Conservation (phyloP, 139 green algal species). For the Deuterostichococcus epilithicus region DNA sequence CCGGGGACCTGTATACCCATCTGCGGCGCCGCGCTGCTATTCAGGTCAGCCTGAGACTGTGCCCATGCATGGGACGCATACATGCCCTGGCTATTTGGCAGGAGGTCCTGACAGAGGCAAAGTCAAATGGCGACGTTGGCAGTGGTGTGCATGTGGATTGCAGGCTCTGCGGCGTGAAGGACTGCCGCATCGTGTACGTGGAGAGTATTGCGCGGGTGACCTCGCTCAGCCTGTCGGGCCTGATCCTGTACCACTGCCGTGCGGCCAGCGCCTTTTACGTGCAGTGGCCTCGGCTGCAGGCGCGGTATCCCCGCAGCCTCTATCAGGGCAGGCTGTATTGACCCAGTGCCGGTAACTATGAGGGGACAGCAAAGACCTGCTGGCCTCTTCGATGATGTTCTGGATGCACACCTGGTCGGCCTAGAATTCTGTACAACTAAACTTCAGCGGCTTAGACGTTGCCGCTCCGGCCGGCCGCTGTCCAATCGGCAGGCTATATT, state of each 20-base stretch:
- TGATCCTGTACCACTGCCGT: slow-evolving; percentile 71
- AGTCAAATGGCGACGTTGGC: background rate
- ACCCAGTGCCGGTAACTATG: too few relatives aligned
- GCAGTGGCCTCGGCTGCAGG: slow-evolving; percentile 66
- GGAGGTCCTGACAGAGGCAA: too few relatives aligned
- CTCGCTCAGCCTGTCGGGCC: slow-evolving; percentile 73
- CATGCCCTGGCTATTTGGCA: too few relatives aligned
- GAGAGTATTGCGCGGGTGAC: slow-evolving; percentile 81
- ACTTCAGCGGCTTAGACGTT: too few relatives aligned
- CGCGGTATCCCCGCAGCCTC: slow-evolving; percentile 41
- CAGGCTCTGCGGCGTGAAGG: slow-evolving; percentile 38
- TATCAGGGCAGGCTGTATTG: slow-evolving; percentile 71
- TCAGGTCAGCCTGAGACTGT: slow-evolving; percentile 44
- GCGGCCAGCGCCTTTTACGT: slow-evolving; percentile 70
- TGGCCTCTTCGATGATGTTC: too few relatives aligned
- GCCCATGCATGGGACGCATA: too few relatives aligned
- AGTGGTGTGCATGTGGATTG: background rate
- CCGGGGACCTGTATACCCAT: slow-evolving; percentile 87
- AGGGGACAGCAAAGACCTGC: too few relatives aligned
- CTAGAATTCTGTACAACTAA: too few relatives aligned
- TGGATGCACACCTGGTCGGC: too few relatives aligned
- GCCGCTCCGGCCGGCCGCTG: too few relatives aligned
- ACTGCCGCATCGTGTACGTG: slow-evolving; percentile 69
- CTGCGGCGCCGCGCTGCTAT: slow-evolving; percentile 43
- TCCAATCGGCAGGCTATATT: too few relatives aligned